Percentiles rank a stretch among this genome's conserved stretches.
These are phyloP conservation scores for Papilionanthe hybrid DNA, from an alignment of 116 monocot genomes.

Conservation along the genomic window DNA sequence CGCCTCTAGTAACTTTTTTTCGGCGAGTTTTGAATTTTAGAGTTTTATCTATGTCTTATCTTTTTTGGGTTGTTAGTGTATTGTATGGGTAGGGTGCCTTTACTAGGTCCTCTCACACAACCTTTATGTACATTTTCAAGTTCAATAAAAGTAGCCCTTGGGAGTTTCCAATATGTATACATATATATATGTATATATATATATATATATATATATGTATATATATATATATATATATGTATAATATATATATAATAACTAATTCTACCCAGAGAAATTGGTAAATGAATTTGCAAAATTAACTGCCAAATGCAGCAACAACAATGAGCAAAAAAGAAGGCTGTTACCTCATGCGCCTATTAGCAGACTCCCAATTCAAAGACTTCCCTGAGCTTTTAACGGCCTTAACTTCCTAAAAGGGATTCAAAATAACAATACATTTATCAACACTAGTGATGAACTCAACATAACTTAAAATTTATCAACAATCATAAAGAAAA, in stretches of 20 bases:
- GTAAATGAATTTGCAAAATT: neutral
- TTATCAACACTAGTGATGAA: neutral
- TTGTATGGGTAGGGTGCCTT: too few relatives aligned
- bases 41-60: too few relatives aligned
- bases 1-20: too few relatives aligned
- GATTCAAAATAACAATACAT: neutral
- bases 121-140: too few relatives aligned
- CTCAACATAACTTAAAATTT: neutral
- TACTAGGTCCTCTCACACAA: too few relatives aligned
- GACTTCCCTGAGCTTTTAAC: constrained; percentile 3
- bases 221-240: too few relatives aligned
- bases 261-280: neutral
- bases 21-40: too few relatives aligned
- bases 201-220: too few relatives aligned
- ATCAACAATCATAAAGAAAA: neutral
- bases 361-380: constrained; percentile 15
- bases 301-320: neutral
- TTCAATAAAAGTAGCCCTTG: too few relatives aligned
- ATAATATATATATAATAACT: neutral
- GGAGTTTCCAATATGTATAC: too few relatives aligned
- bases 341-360: constrained; percentile 53
- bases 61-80: too few relatives aligned
- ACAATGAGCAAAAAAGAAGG: constrained; percentile 6
- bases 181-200: too few relatives aligned
- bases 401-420: constrained; percentile 23